Base-by-base conservation (phyloP, 2,329 filamentous ascomycete genomes). In the Bertia moriformis region DNA sequence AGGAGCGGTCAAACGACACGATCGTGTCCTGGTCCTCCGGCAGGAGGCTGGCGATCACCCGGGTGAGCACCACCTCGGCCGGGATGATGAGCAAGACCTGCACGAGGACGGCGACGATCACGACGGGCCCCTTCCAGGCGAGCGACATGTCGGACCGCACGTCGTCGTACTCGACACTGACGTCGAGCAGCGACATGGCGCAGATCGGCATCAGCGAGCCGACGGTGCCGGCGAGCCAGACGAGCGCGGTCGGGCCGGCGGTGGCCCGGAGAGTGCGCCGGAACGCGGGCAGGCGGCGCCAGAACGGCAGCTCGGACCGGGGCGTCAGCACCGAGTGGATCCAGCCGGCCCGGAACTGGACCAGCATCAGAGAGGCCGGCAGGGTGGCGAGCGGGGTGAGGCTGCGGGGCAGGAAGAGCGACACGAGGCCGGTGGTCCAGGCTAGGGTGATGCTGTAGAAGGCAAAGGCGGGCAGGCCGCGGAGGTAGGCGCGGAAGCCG, bases 1-100 rank as follows among this genome's bases (percentile, higher is more conserved):
- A 93, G 19, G 79, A 80, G 46, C 87, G 83, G 65, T 96, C 89
- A 51, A 96, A 94, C 20, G 85, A 80, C 24, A 96, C 78, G 46
- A 95, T 83, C 18, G 84, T 77, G 60, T 93, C 81, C 47, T 87
- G 72, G 14, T 84, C 78, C 42, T 85, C 79, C 1, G 86, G 74
- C 2, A 96, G 74, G 48, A 94, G 76, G 38, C 84, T 89, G 4
- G 88, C 87, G 55, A 93, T 86, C 24, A 94, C 78, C 45, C 89
- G 85, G 46, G 82, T 69, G 42, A 93, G 73, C 17, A 84, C 73
- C 20, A 89, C 82, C 42, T 73, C 70, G 29, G 84, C 73, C 14
- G 89, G 88, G 41, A 95, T 69, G 44, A 84, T 66, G 43, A 88
- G 58, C 40, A 86, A 59, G 33, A 81, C 58, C 41, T 71, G 53